A percentile compares a stretch with the other conserved stretches of the same genome.
These are phyloP conservation scores for Ophiostoma ulmi DNA, from an alignment of 2,329 filamentous ascomycete genomes.

Conservation along the genomic window DNA sequence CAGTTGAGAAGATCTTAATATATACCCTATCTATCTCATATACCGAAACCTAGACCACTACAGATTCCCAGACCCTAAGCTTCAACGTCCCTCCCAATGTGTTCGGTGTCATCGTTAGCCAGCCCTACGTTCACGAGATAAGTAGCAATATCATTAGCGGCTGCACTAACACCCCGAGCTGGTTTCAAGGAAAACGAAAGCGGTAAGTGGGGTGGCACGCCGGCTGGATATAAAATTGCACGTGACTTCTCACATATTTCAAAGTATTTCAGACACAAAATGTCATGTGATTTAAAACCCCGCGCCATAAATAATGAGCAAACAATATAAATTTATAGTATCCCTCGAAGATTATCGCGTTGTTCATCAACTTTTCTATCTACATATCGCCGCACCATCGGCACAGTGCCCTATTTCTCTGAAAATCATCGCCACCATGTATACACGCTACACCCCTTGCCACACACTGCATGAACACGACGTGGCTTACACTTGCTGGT, in stretches of 20 bases:
- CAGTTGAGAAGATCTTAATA: not conserved
- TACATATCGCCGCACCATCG: not conserved
- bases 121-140: not conserved
- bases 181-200: too few species aligned
- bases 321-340: too few species aligned
- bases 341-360: too few species aligned
- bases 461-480: not conserved
- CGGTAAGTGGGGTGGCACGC: too few species aligned
- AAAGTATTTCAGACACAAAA: too few species aligned
- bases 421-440: not conserved
- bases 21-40: not conserved
- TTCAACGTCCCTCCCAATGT: not conserved
- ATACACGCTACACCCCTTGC: not conserved
- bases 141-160: not conserved
- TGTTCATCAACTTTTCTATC: too few species aligned
- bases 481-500: slow-evolving; percentile 5
- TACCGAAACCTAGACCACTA: not conserved
- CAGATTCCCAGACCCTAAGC: not conserved
- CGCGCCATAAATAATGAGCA: too few species aligned
- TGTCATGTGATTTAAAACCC: too few species aligned
- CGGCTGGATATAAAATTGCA: too few species aligned
- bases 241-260: too few species aligned
- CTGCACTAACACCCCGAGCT: slow-evolving; percentile 2
- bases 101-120: slow-evolving; percentile 12
- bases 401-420: too few species aligned